Percentiles rank a stretch among this genome's conserved stretches.
These are phyloP conservation scores for Rhododendron simsii DNA, from an alignment of 148 eudicot species.

Conservation along the genomic window DNA sequence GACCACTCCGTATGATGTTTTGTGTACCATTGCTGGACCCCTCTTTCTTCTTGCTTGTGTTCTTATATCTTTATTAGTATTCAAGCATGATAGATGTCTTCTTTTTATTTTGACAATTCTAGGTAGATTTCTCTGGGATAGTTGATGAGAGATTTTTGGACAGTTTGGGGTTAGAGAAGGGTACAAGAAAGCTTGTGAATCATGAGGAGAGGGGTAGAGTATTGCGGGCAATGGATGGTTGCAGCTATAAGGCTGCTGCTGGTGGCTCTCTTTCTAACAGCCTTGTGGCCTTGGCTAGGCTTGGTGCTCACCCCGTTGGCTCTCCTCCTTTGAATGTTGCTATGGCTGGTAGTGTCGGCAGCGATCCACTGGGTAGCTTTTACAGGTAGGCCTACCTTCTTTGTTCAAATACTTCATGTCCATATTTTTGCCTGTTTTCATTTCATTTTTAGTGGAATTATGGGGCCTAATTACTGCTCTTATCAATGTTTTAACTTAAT, in stretches of 20 bases:
- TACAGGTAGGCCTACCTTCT: constrained; percentile 51
- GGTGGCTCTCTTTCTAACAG: constrained; percentile 98
- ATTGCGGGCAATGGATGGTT: constrained; percentile 94
- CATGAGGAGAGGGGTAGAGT: constrained; percentile 96
- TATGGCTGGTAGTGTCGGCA: constrained; percentile 96
- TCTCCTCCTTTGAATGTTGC: constrained; percentile 74
- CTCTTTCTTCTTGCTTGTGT: background rate
- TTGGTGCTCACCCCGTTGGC: constrained; percentile 64
- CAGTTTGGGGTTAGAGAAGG: constrained; percentile 73
- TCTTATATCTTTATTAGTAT: background rate
- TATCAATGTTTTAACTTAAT: background rate
- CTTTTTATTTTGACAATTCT: background rate
- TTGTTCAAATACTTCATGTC: background rate
- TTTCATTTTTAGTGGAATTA: background rate
- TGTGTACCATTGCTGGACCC: background rate
- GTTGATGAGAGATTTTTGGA: constrained; percentile 74
- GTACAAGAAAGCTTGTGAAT: constrained; percentile 82
- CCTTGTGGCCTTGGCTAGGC: constrained; percentile 96
- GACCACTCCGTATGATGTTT: background rate
- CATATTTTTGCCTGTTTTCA: too few relatives aligned
- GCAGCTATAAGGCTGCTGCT: constrained; percentile 99
- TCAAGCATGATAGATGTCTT: background rate
- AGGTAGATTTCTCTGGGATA: constrained; percentile 98
- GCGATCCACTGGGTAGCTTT: constrained; percentile 96
- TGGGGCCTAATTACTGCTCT: background rate